Percentiles rank a stretch among this genome's conserved stretches.
Evolutionary conservation across 2,329 filamentous ascomycete species (phyloP).

Genomic region (Tolypocladium album): DNA sequence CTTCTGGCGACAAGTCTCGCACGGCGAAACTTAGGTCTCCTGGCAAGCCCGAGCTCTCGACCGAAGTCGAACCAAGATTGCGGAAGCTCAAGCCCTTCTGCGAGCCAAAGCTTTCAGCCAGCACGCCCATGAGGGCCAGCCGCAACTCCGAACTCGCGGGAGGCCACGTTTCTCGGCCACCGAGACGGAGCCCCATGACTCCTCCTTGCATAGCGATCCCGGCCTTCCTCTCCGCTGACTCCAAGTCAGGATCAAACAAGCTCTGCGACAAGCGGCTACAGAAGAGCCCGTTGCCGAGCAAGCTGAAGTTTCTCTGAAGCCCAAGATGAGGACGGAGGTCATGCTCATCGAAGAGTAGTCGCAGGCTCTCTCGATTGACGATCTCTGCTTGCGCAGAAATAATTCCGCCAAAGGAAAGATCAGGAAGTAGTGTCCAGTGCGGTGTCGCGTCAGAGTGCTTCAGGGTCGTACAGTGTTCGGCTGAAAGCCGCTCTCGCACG

Average conservation of each 20-base stretch:
- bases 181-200: slow-evolving; percentile 72
- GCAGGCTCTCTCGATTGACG: slow-evolving; percentile 66
- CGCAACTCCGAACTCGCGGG: slow-evolving; percentile 90
- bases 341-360: slow-evolving; percentile 65
- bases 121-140: slow-evolving; percentile 74
- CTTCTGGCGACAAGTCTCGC: slow-evolving; percentile 64
- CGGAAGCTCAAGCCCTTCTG: slow-evolving; percentile 9
- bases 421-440: slow-evolving; percentile 50
- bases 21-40: slow-evolving; percentile 75
- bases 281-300: slow-evolving; percentile 79
- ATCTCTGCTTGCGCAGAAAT: slow-evolving; percentile 64
- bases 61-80: slow-evolving; percentile 16
- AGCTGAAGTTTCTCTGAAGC: slow-evolving; percentile 68
- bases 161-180: slow-evolving; percentile 77
- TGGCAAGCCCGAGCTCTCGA: slow-evolving; percentile 37
- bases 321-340: slow-evolving; percentile 60
- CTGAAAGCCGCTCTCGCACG: slow-evolving; percentile 27
- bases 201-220: slow-evolving; percentile 60
- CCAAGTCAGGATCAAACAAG: slow-evolving; percentile 74
- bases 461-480: slow-evolving; percentile 9
- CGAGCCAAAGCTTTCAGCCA: slow-evolving; percentile 59
- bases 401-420: slow-evolving; percentile 67
- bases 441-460: slow-evolving; percentile 27
- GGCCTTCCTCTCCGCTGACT: slow-evolving; percentile 62
- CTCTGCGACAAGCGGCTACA: slow-evolving; percentile 69